Percentiles rank a stretch among this genome's conserved stretches.
These are phyloP conservation scores for Schwanniomyces polymorphus DNA, from an alignment of 805 yeast species.

Conservation along the genomic window DNA sequence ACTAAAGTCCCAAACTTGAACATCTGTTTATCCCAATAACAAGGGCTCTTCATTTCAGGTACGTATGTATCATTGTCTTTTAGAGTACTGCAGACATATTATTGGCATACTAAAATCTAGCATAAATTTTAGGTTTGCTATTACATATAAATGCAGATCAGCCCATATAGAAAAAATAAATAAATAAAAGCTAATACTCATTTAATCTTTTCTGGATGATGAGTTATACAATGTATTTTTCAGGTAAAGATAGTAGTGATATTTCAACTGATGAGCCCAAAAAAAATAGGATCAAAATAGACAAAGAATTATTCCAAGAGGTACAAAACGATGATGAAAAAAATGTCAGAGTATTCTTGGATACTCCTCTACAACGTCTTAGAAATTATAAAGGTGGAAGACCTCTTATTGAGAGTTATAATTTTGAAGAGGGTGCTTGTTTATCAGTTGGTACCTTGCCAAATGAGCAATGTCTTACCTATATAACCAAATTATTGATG, in stretches of 20 bases:
- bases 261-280: neutral
- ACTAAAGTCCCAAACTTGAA: too few relatives aligned
- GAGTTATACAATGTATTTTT: conserved; percentile 1
- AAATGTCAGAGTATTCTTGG: neutral
- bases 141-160: too few relatives aligned
- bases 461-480: neutral
- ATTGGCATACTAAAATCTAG: too few relatives aligned
- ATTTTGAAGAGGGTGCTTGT: neutral
- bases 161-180: too few relatives aligned
- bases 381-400: neutral
- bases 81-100: too few relatives aligned
- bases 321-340: neutral
- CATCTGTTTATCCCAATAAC: too few relatives aligned
- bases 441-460: neutral
- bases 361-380: neutral
- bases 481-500: too few relatives aligned
- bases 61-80: too few relatives aligned
- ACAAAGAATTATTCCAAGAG: neutral
- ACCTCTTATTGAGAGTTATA: neutral
- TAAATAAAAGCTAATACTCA: too few relatives aligned
- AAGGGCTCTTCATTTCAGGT: too few relatives aligned
- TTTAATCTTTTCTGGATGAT: too few relatives aligned
- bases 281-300: neutral
- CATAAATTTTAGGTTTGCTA: too few relatives aligned
- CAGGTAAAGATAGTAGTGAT: conserved; percentile 2